Evolutionary conservation across 352 stramenopile genomes (phyloP).

Genomic region (Phytopythium ostracodes): DNA sequence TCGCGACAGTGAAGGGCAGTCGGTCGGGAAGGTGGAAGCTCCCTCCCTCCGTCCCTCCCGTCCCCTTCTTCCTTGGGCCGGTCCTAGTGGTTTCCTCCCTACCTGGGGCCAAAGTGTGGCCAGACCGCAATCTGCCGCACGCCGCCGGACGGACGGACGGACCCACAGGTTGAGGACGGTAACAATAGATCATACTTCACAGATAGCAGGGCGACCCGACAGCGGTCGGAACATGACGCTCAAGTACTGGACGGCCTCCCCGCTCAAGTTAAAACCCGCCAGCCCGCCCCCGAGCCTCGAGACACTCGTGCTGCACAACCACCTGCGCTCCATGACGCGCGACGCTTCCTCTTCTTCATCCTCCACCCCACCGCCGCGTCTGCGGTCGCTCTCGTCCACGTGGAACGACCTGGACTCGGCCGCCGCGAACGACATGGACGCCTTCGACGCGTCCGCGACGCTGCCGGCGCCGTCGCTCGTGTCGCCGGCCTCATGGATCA

Average conservation of each 20-base stretch:
- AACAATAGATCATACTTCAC: background rate
- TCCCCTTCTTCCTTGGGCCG: too few species aligned
- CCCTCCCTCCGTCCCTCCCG: too few species aligned
- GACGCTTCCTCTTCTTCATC: background rate
- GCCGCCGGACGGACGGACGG: too few species aligned
- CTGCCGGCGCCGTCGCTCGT: slow-evolving; percentile 35
- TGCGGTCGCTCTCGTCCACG: slow-evolving; percentile 60
- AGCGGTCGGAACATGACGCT: slow-evolving; percentile 36
- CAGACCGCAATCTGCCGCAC: slow-evolving; percentile 2
- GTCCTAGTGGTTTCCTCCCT: too few species aligned
- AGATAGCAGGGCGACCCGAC: too few species aligned
- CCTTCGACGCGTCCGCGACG: slow-evolving; percentile 35
- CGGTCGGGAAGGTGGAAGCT: slow-evolving; percentile 5
- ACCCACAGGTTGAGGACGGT: background rate
- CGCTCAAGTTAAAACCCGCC: slow-evolving; percentile 24
- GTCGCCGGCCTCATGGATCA: slow-evolving; percentile 37
- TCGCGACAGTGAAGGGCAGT: slow-evolving; percentile 6
- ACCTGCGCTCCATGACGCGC: slow-evolving; percentile 6
- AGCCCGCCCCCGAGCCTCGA: slow-evolving; percentile 20
- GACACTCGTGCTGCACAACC: slow-evolving; percentile 20
- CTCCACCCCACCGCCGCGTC: slow-evolving; percentile 17
- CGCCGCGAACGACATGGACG: slow-evolving; percentile 35
- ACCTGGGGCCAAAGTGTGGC: too few species aligned
- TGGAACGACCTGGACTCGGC: slow-evolving; percentile 40
- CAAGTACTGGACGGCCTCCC: slow-evolving; percentile 49